phyloP scores from a whole-genome alignment of 2,329 filamentous ascomycete species.

The Teratosphaeriaceae sp. region DNA sequence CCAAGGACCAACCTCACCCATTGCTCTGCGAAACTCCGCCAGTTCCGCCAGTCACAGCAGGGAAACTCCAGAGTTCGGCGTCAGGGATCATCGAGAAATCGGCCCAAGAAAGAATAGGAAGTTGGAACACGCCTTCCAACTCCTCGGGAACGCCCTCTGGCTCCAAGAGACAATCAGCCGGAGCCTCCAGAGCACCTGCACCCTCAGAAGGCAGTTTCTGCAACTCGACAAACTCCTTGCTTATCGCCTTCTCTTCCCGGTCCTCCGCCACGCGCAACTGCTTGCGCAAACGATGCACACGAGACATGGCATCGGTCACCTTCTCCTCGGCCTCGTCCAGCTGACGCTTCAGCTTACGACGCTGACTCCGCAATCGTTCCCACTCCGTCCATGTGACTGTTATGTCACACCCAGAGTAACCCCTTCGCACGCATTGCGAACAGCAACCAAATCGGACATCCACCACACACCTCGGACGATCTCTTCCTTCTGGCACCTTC shows the following conservation, averaged over 20 bases:
- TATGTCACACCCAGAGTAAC: background rate
- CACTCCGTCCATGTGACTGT: background rate
- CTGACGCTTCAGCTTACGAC: slow-evolving; percentile 4
- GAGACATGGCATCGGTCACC: background rate
- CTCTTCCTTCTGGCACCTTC: background rate
- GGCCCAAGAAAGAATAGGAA: background rate
- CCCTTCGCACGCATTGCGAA: background rate
- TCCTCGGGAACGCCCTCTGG: background rate
- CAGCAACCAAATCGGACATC: background rate
- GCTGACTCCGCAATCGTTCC: slow-evolving; percentile 1
- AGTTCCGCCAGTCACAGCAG: background rate
- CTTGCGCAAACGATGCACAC: slow-evolving; percentile 1
- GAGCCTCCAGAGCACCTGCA: background rate
- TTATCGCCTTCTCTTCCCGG: slow-evolving; percentile 1
- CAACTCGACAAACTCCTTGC: slow-evolving; percentile 1
- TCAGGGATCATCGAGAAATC: background rate
- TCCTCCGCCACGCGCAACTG: background rate
- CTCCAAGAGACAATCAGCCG: background rate
- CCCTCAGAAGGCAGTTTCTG: background rate
- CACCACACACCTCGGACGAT: background rate
- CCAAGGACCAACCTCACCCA: no score
- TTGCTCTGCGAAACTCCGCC: no score
- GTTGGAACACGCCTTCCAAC: background rate
- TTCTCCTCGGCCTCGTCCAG: slow-evolving; percentile 1
- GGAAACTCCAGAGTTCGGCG: background rate